Percentiles rank a stretch among this genome's conserved stretches.
phyloP scores from a whole-genome alignment of 345 rosid genomes.

The Salix koriyanagi region DNA sequence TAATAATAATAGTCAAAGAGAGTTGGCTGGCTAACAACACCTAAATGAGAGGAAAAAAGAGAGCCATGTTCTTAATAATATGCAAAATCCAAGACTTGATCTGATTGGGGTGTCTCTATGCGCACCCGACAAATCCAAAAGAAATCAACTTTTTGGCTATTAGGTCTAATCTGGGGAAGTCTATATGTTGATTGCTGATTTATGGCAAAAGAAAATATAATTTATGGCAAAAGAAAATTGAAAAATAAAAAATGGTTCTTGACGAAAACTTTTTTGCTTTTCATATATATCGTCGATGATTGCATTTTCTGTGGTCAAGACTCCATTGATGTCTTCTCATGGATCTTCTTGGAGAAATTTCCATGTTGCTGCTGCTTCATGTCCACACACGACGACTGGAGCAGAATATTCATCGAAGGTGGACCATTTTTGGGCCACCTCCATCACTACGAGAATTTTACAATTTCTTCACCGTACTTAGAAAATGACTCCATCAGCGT shows the following conservation, averaged over 20 bases:
- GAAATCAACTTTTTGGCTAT: slow-evolving; percentile 31
- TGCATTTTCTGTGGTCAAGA: background rate
- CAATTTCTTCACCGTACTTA: too few species aligned
- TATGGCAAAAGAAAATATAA: too few species aligned
- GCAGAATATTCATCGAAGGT: background rate
- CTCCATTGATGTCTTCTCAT: slow-evolving; percentile 1
- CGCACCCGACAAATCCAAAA: slow-evolving; percentile 19
- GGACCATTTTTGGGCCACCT: background rate
- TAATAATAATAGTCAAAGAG: slow-evolving; percentile 55
- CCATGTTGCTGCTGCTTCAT: background rate
- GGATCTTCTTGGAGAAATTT: too few species aligned
- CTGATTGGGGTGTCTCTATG: background rate
- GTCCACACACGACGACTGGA: background rate
- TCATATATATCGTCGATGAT: too few species aligned
- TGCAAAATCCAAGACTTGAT: slow-evolving; percentile 35
- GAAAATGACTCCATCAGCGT: too few species aligned
- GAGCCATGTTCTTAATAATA: background rate
- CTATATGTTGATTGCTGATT: background rate
- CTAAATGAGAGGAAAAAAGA: background rate
- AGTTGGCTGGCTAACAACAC: slow-evolving; percentile 55
- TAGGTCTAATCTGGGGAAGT: background rate
- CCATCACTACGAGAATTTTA: too few species aligned
- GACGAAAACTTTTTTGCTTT: too few species aligned
- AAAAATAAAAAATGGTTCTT: too few species aligned
- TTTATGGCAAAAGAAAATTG: too few species aligned